These are phyloP conservation scores for Euphorbia tirucalli DNA, from an alignment of 345 rosid genomes.

Conservation along the genomic window DNA sequence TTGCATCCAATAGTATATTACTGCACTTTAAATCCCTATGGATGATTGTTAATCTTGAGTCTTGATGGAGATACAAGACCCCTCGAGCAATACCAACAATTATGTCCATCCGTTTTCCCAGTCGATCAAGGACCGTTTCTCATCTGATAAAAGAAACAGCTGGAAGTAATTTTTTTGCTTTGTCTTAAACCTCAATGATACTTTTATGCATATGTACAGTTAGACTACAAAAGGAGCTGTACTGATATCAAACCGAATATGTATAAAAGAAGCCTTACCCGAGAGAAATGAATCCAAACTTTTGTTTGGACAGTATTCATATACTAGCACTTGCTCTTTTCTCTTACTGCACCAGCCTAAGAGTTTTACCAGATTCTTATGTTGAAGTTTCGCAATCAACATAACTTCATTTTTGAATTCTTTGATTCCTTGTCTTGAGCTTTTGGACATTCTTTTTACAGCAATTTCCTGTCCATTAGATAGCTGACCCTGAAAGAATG, in stretches of 20 bases:
- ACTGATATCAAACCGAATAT: background rate
- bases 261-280: background rate
- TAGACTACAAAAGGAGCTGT: background rate
- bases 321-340: slow-evolving; percentile 17
- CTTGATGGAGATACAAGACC: slow-evolving; percentile 66
- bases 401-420: slow-evolving; percentile 21
- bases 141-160: background rate
- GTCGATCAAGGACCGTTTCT: background rate
- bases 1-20: slow-evolving; percentile 51
- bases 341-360: slow-evolving; percentile 21
- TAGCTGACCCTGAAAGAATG: slow-evolving; percentile 20
- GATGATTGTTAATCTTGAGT: slow-evolving; percentile 66
- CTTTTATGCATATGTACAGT: slow-evolving; percentile 26
- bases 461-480: slow-evolving; percentile 19
- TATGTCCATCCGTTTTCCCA: slow-evolving; percentile 38
- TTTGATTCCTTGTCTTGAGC: slow-evolving; percentile 20
- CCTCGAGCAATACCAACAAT: slow-evolving; percentile 62
- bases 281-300: slow-evolving; percentile 21
- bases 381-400: slow-evolving; percentile 24
- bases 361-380: slow-evolving; percentile 24
- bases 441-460: slow-evolving; percentile 11
- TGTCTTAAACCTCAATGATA: too few relatives aligned
- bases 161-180: too few relatives aligned
- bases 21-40: slow-evolving; percentile 71
- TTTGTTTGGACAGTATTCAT: slow-evolving; percentile 22